phyloP scores from a whole-genome alignment of 805 yeast genomes.

The Barnettozyma populi region DNA sequence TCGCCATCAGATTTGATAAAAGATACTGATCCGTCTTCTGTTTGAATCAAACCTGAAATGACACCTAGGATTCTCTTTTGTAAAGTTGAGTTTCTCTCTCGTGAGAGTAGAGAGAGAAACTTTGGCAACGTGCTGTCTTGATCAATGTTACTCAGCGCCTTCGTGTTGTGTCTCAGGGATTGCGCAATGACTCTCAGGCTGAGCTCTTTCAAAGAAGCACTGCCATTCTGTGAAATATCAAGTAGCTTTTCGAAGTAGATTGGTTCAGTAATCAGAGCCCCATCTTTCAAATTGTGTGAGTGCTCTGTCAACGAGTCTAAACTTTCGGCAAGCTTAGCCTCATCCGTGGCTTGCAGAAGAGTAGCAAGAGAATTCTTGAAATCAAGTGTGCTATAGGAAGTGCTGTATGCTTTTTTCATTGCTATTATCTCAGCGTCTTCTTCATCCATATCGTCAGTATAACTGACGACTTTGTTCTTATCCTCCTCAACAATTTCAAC shows the following conservation, averaged over 20 bases:
- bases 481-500: constrained; percentile 17
- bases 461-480: constrained; percentile 12
- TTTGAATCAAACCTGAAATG: constrained; percentile 39
- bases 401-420: constrained; percentile 22
- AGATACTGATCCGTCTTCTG: constrained; percentile 27
- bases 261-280: constrained; percentile 39
- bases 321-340: constrained; percentile 14
- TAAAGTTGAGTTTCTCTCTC: constrained; percentile 28
- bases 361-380: constrained; percentile 13
- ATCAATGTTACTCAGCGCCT: constrained; percentile 41
- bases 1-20: constrained; percentile 21
- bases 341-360: constrained; percentile 1
- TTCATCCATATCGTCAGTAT: constrained; percentile 13
- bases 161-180: constrained; percentile 68
- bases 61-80: constrained; percentile 49
- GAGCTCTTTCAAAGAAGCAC: constrained; percentile 37
- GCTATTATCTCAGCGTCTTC: constrained; percentile 17
- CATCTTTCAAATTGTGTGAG: constrained; percentile 63
- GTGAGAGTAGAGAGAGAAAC: constrained; percentile 8
- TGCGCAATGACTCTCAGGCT: constrained; percentile 59
- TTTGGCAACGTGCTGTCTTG: constrained; percentile 8
- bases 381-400: constrained; percentile 15
- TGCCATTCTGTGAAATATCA: constrained; percentile 17
- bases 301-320: constrained; percentile 46
- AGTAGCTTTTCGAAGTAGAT: constrained; percentile 29